phyloP scores from a whole-genome alignment of 108 stramenopile genomes.

The Fragilaria crotonensis region DNA sequence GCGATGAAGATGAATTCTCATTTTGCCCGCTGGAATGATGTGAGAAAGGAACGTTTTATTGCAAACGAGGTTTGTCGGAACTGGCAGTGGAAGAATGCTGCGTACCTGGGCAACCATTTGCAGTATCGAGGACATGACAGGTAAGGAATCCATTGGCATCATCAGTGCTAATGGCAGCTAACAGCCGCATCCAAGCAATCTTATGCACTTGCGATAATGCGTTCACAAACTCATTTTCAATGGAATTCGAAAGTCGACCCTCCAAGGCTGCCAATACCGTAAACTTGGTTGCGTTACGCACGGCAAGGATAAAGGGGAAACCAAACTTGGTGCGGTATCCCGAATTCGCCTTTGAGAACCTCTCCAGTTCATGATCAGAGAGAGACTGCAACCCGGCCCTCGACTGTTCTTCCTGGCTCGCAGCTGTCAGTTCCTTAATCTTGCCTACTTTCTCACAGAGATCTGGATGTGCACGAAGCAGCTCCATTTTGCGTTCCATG shows the following conservation, averaged over 20 bases:
- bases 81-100: not conserved
- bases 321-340: slow-evolving; percentile 59
- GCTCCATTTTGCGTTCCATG: slow-evolving; percentile 45
- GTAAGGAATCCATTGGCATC: slow-evolving; percentile 75
- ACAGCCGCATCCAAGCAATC: slow-evolving; percentile 89
- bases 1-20: slow-evolving; percentile 63
- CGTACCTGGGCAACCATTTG: slow-evolving; percentile 66
- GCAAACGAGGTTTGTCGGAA: no score
- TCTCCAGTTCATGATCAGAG: slow-evolving; percentile 45
- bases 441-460: slow-evolving; percentile 35
- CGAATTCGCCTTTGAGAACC: slow-evolving; percentile 48
- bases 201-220: slow-evolving; percentile 81
- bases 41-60: no score
- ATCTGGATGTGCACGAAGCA: slow-evolving; percentile 71
- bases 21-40: slow-evolving; percentile 46
- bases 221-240: slow-evolving; percentile 50
- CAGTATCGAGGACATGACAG: slow-evolving; percentile 85
- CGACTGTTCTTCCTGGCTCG: slow-evolving; percentile 74
- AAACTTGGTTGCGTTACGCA: slow-evolving; percentile 75
- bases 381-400: slow-evolving; percentile 62
- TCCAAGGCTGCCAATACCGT: slow-evolving; percentile 69
- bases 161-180: slow-evolving; percentile 41
- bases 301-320: slow-evolving; percentile 85
- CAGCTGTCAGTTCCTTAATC: slow-evolving; percentile 45
- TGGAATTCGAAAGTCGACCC: slow-evolving; percentile 36